These are phyloP conservation scores for Chalciporus sphaerocephalus DNA, from an alignment of 768 basidiomycete genomes.

Conservation along the genomic window DNA sequence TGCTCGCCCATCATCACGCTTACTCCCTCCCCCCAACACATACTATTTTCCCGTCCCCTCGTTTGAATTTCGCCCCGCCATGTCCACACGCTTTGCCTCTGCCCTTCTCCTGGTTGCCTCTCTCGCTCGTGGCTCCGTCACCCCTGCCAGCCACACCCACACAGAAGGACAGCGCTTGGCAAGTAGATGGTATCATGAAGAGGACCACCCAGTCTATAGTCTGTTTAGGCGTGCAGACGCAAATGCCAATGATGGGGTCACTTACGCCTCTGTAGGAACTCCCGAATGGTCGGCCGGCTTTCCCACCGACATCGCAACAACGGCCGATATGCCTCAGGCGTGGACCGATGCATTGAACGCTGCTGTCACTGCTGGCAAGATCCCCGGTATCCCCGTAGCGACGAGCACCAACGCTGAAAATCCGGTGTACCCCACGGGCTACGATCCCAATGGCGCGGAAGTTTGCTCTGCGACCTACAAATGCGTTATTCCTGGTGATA, in stretches of 20 bases:
- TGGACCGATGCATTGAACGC: slow-evolving; percentile 72
- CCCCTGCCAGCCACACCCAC: slow-evolving; percentile 18
- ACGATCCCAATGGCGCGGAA: slow-evolving; percentile 40
- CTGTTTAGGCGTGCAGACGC: slow-evolving; percentile 55
- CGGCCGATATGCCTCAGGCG: slow-evolving; percentile 48
- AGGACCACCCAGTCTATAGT: slow-evolving; percentile 53
- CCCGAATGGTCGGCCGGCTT: slow-evolving; percentile 59
- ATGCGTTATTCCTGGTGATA: slow-evolving; percentile 56
- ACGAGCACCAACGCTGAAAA: slow-evolving; percentile 30
- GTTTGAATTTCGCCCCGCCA: slow-evolving; percentile 34
- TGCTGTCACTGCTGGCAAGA: slow-evolving; percentile 63
- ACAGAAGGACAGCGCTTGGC: slow-evolving; percentile 22
- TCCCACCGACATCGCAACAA: slow-evolving; percentile 51
- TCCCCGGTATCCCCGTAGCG: slow-evolving; percentile 63
- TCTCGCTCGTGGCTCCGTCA: slow-evolving; percentile 18
- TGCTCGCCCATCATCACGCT: slow-evolving; percentile 6
- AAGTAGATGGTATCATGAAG: slow-evolving; percentile 55
- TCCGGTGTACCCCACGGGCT: slow-evolving; percentile 37
- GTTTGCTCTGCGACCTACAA: slow-evolving; percentile 79
- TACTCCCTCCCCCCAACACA: slow-evolving; percentile 11
- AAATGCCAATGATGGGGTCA: slow-evolving; percentile 38
- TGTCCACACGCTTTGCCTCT: slow-evolving; percentile 23
- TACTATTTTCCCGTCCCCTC: slow-evolving; percentile 33
- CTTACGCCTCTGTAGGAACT: slow-evolving; percentile 57
- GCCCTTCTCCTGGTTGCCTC: slow-evolving; percentile 26